Evolutionary conservation across 352 stramenopile species (phyloP), one percentile per base, ranked within the genome.

Genomic region (Globisporangium parvum): DNA sequence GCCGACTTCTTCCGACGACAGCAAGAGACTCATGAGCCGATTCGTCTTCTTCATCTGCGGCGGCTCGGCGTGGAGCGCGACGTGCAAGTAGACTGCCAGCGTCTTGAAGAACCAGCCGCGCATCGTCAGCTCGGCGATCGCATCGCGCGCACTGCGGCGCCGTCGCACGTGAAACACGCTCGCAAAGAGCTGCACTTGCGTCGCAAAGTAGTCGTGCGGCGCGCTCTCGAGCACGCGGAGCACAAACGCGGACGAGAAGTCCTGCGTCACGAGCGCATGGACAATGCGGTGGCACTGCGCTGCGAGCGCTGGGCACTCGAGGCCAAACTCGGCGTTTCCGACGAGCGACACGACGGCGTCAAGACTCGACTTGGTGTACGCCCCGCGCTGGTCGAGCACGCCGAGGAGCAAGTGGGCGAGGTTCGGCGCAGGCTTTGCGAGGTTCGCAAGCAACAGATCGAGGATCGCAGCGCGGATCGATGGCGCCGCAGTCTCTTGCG

Each of bases 31-130:
- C 73, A 88, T 87, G 6, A 91, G 51, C 17, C 67, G 62, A 55
- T 87, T 88, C n/a, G 85, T 70, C 24, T 63, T 71, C 60, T 88
- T 88, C 68, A 86, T 87, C 28, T 70, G 72, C 6, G 80, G 77
- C 3, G 75, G 76, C n/a, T 87, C 78, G 31, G 86, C 81, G 52
- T 87, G 75, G 44, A 93, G 53, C 0, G 67, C 64, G 23, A 86
- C 57, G 60, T 94, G 81, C n/a, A 94, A 63, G 39, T 90, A 88
- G 51, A 94, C 75, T 5, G 84, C 75, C 1, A 92, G 63, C 3
- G 71, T 77, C 59, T 94, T 90, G 56, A 91, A 87, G 45, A 92
- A 88, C 84, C 84, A 94, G 10, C 80, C 81, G 18, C 80, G 80
- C 77, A 90, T 88, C 51, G 88, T 85, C 11, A 94, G 55, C 37